Evolutionary conservation across 805 yeast genomes (phyloP), one percentile per base, ranked within the genome.

Genomic region (Candida orba): DNA sequence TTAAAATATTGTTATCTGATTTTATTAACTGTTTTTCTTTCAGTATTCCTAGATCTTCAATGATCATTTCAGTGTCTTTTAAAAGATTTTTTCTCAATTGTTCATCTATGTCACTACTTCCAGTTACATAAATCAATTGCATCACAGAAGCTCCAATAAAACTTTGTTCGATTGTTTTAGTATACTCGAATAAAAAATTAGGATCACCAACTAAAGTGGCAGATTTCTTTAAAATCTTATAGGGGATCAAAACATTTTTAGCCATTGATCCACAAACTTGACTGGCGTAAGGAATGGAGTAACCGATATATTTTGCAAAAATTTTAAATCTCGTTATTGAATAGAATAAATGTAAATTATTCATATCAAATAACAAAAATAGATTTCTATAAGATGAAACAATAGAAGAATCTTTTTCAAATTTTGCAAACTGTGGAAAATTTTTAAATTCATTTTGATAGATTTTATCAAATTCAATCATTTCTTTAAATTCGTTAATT

Each of bases 91-190:
- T 9, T 20, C 27, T 42, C 3, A 24, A 25, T 12, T 30, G 22
- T 6, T 34, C 41, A 15, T 3, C 17, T 3, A 34, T 20, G 13
- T 17, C 31, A 10, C 22, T 8, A 5, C 22, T n/a, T 22, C 31
- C n/a, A 1, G 27, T 33, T 14, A 42, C 24, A 31, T 17, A 37
- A 22, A 42, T 13, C n/a, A 42, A 29, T 10, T 33, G 45, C 4
- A 37, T 22, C 18, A 42, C 9, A 33, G 32, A 18, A 9, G 37
- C 45, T 20, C 39, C 45, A 33, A 42, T 37, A 10, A 42, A 8
- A 33, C 38, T 37, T 13, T 37, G 38, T 5, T 37, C 34, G 3
- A 36, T 12, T 13, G n/a, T 14, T 14, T 20, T 25, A 8, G 35
- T 10, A 31, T 37, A 32, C 23, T 42, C 41, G 20, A 12, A 14